phyloP scores from a whole-genome alignment of 352 stramenopile species.

The Globisporangium lucens region DNA sequence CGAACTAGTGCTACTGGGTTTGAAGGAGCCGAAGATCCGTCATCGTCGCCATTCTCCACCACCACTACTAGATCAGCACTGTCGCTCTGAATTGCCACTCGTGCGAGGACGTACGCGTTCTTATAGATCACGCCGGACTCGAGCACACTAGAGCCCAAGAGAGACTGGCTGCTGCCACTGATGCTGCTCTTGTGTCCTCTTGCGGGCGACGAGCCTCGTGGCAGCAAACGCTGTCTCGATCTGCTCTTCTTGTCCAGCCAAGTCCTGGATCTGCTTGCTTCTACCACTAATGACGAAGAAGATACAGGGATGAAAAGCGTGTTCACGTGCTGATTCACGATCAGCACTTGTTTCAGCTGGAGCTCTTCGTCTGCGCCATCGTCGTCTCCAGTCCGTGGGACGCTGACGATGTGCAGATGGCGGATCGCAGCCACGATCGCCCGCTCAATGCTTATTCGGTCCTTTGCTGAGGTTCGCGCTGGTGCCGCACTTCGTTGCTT shows the following conservation, averaged over 20 bases:
- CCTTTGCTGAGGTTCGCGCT: background rate
- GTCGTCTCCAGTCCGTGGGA: conserved; percentile 16
- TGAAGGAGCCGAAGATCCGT: background rate
- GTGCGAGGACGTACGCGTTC: conserved; percentile 43
- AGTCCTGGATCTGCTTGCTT: conserved; percentile 3
- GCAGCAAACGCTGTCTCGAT: conserved; percentile 20
- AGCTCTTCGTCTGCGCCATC: conserved; percentile 5
- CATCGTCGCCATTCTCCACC: conserved; percentile 3
- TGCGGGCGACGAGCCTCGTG: conserved; percentile 10
- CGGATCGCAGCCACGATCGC: conserved; percentile 28
- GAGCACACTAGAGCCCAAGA: conserved; percentile 19
- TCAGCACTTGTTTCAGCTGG: conserved; percentile 25
- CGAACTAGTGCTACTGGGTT: background rate
- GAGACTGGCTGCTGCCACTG: conserved; percentile 5
- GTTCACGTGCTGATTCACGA: conserved; percentile 40
- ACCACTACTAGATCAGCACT: background rate
- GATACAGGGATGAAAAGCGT: conserved; percentile 9
- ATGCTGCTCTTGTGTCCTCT: conserved; percentile 13
- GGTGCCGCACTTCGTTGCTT: background rate
- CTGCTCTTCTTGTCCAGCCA: conserved; percentile 14
- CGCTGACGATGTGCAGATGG: conserved; percentile 40
- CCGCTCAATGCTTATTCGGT: conserved; percentile 33
- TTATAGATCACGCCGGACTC: conserved; percentile 59
- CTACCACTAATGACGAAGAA: background rate
- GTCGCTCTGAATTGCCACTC: conserved; percentile 19